These are phyloP conservation scores for Penicillium sumatraense DNA, from an alignment of 2,329 filamentous ascomycete genomes.

Conservation along the genomic window DNA sequence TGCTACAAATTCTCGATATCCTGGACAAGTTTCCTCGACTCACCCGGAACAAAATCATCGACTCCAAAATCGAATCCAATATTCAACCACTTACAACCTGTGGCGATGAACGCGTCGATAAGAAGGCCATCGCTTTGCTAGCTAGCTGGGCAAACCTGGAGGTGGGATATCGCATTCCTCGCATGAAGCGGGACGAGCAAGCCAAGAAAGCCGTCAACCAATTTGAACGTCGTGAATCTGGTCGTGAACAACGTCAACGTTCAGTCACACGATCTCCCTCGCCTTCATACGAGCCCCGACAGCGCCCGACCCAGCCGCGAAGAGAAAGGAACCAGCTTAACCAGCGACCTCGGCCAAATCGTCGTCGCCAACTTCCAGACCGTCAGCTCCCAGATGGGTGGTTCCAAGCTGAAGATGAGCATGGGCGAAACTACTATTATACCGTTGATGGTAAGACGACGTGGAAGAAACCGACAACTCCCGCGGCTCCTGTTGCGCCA, in stretches of 20 bases:
- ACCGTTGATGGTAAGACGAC: constrained; percentile 76
- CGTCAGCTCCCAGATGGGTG: constrained; percentile 75
- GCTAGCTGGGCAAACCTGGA: constrained; percentile 89
- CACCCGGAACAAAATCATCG: constrained; percentile 95
- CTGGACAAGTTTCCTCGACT: constrained; percentile 86
- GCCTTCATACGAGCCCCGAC: constrained; percentile 48
- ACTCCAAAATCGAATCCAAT: constrained; percentile 89
- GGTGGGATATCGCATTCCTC: constrained; percentile 88
- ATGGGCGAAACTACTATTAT: constrained; percentile 79
- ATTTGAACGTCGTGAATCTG: constrained; percentile 60
- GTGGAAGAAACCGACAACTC: constrained; percentile 76
- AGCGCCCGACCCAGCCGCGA: constrained; percentile 48
- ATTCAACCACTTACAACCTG: constrained; percentile 70
- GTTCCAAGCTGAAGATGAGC: constrained; percentile 76
- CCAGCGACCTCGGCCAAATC: constrained; percentile 60
- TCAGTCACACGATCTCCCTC: constrained; percentile 58
- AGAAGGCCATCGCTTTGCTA: constrained; percentile 72
- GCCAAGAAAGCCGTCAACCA: constrained; percentile 64
- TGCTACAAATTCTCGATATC: constrained; percentile 87
- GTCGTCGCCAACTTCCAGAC: constrained; percentile 51
- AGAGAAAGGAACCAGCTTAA: constrained; percentile 65
- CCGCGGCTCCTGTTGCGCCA: constrained; percentile 66
- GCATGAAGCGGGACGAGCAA: constrained; percentile 73
- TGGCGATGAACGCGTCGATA: constrained; percentile 74
- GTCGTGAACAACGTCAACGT: constrained; percentile 55